phyloP scores from a whole-genome alignment of 345 rosid genomes.

The Lepidium aucheri region DNA sequence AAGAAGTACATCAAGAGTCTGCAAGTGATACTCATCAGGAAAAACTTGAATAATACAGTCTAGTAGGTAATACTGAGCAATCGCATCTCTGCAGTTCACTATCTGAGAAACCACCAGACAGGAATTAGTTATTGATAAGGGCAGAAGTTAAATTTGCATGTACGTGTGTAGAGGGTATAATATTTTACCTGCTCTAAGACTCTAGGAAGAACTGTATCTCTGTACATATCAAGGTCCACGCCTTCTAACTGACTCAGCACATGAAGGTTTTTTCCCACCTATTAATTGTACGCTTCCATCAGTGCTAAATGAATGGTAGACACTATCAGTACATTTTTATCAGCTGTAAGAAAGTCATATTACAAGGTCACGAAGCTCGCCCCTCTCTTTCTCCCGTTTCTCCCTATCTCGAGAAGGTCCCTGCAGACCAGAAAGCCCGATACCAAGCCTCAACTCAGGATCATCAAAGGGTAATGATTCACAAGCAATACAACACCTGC shows the following conservation, averaged over 20 bases:
- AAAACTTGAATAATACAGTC: conserved; percentile 99
- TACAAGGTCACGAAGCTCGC: conserved; percentile 99
- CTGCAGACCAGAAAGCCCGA: conserved; percentile 99
- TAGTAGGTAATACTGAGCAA: conserved; percentile 91
- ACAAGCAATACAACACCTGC: conserved; percentile 94
- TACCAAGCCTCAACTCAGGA: conserved; percentile 96
- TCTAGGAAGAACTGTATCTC: conserved; percentile 91
- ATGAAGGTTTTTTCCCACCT: conserved; percentile 99
- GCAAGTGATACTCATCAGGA: conserved; percentile 98
- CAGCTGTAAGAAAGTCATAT: conserved; percentile 41
- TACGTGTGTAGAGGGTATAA: neutral
- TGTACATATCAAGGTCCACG: conserved; percentile 91
- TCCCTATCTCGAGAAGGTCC: conserved; percentile 99
- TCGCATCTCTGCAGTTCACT: conserved; percentile 95
- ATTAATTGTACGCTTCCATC: conserved; percentile 27
- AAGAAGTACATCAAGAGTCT: conserved; percentile 87
- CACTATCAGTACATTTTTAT: conserved; percentile 38
- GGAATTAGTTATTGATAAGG: neutral
- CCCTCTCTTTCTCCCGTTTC: conserved; percentile 97
- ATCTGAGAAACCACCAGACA: conserved; percentile 45
- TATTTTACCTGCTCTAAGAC: conserved; percentile 81
- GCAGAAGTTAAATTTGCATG: conserved; percentile 4
- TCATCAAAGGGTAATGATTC: conserved; percentile 93
- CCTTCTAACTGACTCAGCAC: conserved; percentile 98
- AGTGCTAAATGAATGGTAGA: conserved; percentile 28